Evolutionary conservation across 2,329 filamentous ascomycete species (phyloP).

Genomic region (Venturia oleaginea): DNA sequence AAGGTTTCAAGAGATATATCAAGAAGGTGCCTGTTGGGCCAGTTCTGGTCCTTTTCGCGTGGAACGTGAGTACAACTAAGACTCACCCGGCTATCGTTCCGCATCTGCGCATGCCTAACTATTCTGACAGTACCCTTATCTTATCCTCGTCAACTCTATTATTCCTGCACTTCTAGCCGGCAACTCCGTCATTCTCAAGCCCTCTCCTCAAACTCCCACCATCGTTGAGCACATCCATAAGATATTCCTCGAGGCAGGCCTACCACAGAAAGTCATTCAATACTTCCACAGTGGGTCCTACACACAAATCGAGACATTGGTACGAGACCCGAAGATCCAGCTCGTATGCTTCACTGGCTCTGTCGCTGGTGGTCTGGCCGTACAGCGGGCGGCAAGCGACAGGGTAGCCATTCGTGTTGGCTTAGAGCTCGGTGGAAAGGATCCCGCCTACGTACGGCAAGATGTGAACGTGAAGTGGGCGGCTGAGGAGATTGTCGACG

Average conservation of each 20-base stretch:
- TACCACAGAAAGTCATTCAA: constrained; percentile 77
- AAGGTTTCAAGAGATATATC: constrained; percentile 85
- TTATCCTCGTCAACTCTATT: constrained; percentile 86
- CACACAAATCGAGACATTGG: constrained; percentile 64
- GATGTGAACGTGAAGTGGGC: constrained; percentile 89
- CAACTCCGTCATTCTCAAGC: constrained; percentile 88
- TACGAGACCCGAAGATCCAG: constrained; percentile 66
- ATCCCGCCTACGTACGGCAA: constrained; percentile 77
- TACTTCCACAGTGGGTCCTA: constrained; percentile 85
- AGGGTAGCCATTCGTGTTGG: constrained; percentile 72
- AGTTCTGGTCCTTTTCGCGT: constrained; percentile 82
- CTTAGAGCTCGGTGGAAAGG: constrained; percentile 88
- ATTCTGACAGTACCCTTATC: constrained; percentile 69
- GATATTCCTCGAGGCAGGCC: constrained; percentile 69
- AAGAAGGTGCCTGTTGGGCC: constrained; percentile 81
- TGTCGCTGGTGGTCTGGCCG: constrained; percentile 74
- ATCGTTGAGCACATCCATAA: constrained; percentile 75
- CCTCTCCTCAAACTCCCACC: constrained; percentile 88
- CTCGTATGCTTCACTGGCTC: constrained; percentile 92
- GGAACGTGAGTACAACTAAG: constrained; percentile 63
- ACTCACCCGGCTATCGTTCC: background rate
- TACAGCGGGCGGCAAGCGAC: constrained; percentile 76
- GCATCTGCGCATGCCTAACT: background rate
- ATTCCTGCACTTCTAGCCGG: constrained; percentile 85
- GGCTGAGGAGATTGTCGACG: constrained; percentile 89